Evolutionary conservation across 2,329 filamentous ascomycete species (phyloP), one percentile per base, ranked within the genome.

Genomic region (Neurospora sp.): DNA sequence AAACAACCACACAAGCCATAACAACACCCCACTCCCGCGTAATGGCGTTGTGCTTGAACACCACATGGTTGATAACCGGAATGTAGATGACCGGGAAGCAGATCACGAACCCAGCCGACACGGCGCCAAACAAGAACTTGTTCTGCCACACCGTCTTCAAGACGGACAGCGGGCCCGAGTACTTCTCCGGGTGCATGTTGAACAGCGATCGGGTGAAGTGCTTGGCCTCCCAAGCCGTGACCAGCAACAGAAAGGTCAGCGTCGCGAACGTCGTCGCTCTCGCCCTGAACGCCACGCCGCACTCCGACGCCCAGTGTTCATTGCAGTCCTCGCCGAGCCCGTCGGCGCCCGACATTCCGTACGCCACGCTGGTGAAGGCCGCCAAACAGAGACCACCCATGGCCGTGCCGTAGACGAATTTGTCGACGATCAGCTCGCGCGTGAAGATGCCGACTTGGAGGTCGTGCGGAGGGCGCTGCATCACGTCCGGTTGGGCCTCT

Each of bases 21-120:
- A 93, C 90, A 2, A 93, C 82, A 1, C 85, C 89, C 91, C 90
- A 93, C 76, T 93, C 90, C 89, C 90, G 92, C 2, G 81, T 84
- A 70, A 93, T 89, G 0, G 85, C 87, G 62, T 83, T 83, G 77
- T 93, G 90, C 79, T 91, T 90, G 80, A 92, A 92, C 1, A 92
- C 90, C 2, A 81, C 79, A 0, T 82, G 83, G 77, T 91, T 91
- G 73, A 93, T 82, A 33, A 86, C 84, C 0, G 90, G 90, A 43
- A 92, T 86, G 76, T 93, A 93, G 33, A 90, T 81, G 36, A 89
- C 84, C 0, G 88, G 88, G 71, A 90, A 89, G 0, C 86, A 87
- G 72, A 85, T 82, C 7, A 86, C 73, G 73, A 89, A 88, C 1
- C 88, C 89, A 1, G 83, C 84, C n/a, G 86, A 78, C 4, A 90